phyloP scores from a whole-genome alignment of 2,329 filamentous ascomycete species.

The Cylindrodendrum hubeiense region DNA sequence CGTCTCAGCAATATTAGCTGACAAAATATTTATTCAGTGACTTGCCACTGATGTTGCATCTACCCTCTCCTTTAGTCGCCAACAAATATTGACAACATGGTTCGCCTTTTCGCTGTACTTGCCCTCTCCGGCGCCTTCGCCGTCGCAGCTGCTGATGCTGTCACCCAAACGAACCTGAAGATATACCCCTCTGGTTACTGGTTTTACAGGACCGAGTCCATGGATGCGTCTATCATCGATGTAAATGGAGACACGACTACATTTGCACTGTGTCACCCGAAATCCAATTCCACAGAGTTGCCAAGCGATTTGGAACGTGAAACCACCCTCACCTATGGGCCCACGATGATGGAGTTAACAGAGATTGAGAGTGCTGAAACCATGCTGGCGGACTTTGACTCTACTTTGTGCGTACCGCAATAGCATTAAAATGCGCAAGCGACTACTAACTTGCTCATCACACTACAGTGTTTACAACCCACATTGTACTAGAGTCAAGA shows the following conservation, averaged over 20 bases:
- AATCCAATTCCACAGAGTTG: background rate
- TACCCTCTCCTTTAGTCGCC: background rate
- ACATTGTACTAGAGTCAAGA: background rate
- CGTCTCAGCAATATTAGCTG: background rate
- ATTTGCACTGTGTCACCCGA: background rate
- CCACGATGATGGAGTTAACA: background rate
- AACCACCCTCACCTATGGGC: background rate
- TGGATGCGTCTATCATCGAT: background rate
- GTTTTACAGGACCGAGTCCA: background rate
- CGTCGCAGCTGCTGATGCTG: background rate
- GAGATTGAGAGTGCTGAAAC: background rate
- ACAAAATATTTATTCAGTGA: background rate
- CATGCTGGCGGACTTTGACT: background rate
- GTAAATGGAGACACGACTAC: background rate
- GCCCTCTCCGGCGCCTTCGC: background rate
- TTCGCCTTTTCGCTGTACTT: background rate
- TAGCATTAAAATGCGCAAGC: background rate
- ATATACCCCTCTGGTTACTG: background rate
- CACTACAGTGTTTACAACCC: background rate
- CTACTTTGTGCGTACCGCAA: background rate
- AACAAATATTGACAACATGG: background rate
- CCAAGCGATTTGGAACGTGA: background rate
- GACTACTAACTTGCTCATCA: background rate
- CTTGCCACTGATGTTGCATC: background rate
- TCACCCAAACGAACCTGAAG: background rate